phyloP scores from a whole-genome alignment of 2,329 filamentous ascomycete species.

The Pyrenophora seminiperda region DNA sequence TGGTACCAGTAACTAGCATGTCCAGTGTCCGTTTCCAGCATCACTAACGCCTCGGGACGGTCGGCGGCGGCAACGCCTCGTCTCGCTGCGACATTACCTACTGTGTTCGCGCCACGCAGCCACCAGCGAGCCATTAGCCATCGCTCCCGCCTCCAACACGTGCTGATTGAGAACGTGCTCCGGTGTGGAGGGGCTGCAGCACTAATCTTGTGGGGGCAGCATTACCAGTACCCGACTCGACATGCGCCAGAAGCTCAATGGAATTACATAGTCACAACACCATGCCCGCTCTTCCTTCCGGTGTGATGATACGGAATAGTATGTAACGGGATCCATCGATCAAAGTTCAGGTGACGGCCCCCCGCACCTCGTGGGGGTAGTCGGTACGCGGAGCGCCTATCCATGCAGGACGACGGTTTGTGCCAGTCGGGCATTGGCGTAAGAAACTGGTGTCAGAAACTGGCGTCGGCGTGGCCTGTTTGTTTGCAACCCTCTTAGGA shows the following conservation, averaged over 20 bases:
- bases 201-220: slow-evolving; percentile 11
- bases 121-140: slow-evolving; percentile 10
- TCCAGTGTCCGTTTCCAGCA: slow-evolving; percentile 3
- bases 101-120: slow-evolving; percentile 14
- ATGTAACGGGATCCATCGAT: neutral
- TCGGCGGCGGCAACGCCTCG: slow-evolving; percentile 20
- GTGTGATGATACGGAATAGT: too few relatives aligned
- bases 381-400: neutral
- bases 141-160: slow-evolving; percentile 12
- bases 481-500: neutral
- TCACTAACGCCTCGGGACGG: slow-evolving; percentile 20
- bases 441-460: slow-evolving; percentile 2
- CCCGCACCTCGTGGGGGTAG: slow-evolving; percentile 9
- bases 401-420: neutral
- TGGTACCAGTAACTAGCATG: too few relatives aligned
- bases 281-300: slow-evolving; percentile 1
- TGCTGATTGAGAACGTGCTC: slow-evolving; percentile 11
- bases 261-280: slow-evolving; percentile 1
- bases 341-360: slow-evolving; percentile 6
- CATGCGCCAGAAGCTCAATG: slow-evolving; percentile 7
- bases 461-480: neutral
- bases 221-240: neutral
- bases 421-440: too few relatives aligned
- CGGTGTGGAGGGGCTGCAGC: slow-evolving; percentile 1
- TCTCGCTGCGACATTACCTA: slow-evolving; percentile 14